These are phyloP conservation scores for Gardenia jasminoides DNA, from an alignment of 257 asterid species.

Conservation along the genomic window DNA sequence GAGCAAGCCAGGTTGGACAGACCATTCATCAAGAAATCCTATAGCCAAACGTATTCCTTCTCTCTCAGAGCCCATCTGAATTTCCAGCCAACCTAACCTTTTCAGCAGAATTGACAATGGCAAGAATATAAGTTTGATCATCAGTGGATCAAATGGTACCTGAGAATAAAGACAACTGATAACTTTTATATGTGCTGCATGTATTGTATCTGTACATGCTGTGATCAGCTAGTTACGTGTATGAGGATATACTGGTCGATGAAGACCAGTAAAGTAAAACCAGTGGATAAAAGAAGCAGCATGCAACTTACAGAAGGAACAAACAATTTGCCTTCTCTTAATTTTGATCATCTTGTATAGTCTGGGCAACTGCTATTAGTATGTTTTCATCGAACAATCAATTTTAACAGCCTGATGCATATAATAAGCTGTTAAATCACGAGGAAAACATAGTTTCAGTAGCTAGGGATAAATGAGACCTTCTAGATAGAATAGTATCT, in stretches of 20 bases:
- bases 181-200: background rate
- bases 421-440: background rate
- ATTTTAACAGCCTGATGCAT: background rate
- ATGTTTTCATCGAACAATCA: slow-evolving; percentile 40
- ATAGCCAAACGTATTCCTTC: slow-evolving; percentile 95
- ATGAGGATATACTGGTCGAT: background rate
- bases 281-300: background rate
- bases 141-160: background rate
- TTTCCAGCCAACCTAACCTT: slow-evolving; percentile 87
- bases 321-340: slow-evolving; percentile 81
- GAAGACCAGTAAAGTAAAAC: background rate
- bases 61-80: slow-evolving; percentile 82
- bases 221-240: background rate
- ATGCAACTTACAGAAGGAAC: slow-evolving; percentile 59
- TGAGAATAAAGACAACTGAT: background rate
- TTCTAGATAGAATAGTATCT: background rate
- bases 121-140: slow-evolving; percentile 39
- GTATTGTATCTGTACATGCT: background rate
- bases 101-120: slow-evolving; percentile 81
- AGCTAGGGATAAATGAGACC: background rate
- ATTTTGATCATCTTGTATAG: slow-evolving; percentile 74
- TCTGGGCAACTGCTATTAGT: slow-evolving; percentile 86
- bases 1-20: background rate
- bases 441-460: background rate
- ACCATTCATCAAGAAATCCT: slow-evolving; percentile 26